These are phyloP conservation scores for Globisporangium megalacanthum DNA, from an alignment of 352 stramenopile species.

Conservation along the genomic window DNA sequence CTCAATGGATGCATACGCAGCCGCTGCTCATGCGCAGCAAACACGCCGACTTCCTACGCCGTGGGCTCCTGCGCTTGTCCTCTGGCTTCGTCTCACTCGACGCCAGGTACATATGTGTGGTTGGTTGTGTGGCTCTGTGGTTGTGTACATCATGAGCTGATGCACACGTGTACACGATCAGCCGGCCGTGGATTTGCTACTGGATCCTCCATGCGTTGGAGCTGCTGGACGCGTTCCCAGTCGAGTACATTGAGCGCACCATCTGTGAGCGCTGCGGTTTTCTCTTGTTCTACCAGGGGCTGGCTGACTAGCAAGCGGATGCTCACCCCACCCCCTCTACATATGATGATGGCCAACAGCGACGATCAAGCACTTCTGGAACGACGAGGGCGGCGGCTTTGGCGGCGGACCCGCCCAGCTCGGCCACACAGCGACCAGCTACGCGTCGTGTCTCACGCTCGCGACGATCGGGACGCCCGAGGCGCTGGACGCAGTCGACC, in stretches of 20 bases:
- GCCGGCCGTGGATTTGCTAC: slow-evolving; percentile 97
- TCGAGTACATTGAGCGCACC: slow-evolving; percentile 27
- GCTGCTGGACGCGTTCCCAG: slow-evolving; percentile 83
- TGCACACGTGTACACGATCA: slow-evolving; percentile 16
- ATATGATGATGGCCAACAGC: slow-evolving; percentile 5
- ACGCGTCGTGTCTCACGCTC: slow-evolving; percentile 93
- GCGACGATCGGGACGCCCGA: slow-evolving; percentile 87
- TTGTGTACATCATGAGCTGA: background rate
- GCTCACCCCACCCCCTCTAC: no score
- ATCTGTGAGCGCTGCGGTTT: slow-evolving; percentile 23
- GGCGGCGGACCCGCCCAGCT: slow-evolving; percentile 90
- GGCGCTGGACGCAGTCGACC: slow-evolving; percentile 74
- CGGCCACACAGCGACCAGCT: slow-evolving; percentile 90
- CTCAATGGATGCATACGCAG: slow-evolving; percentile 12
- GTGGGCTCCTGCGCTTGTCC: slow-evolving; percentile 60
- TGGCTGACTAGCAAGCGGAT: no score
- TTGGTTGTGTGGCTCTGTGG: background rate
- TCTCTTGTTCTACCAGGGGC: background rate
- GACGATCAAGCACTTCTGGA: slow-evolving; percentile 67
- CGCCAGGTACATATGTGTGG: slow-evolving; percentile 38
- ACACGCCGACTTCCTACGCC: slow-evolving; percentile 74
- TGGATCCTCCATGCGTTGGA: slow-evolving; percentile 96
- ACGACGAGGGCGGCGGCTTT: slow-evolving; percentile 83
- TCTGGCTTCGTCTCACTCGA: slow-evolving; percentile 90
- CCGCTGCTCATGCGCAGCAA: slow-evolving; percentile 80